Percentiles rank a stretch among this genome's conserved stretches.
phyloP scores from a whole-genome alignment of 2,329 filamentous ascomycete species.

The Monosporascus sp. region DNA sequence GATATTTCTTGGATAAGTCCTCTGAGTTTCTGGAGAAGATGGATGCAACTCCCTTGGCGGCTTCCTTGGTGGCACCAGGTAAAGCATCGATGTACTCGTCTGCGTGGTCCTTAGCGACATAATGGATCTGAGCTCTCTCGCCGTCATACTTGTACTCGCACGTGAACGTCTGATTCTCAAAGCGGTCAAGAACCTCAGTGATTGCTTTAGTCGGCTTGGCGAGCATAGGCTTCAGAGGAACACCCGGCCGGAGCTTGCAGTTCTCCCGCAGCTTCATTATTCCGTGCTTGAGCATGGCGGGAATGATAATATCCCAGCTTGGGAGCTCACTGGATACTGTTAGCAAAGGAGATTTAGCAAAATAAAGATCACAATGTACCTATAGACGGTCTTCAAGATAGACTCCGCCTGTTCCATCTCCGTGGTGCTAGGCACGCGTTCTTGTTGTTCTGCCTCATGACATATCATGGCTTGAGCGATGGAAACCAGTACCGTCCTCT shows the following conservation, averaged over 20 bases:
- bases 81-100: slow-evolving; percentile 62
- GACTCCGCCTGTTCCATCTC: slow-evolving; percentile 80
- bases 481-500: slow-evolving; percentile 85
- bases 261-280: slow-evolving; percentile 76
- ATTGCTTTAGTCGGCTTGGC: slow-evolving; percentile 98
- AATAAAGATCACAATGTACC: slow-evolving; percentile 39
- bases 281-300: slow-evolving; percentile 79
- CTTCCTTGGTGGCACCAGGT: slow-evolving; percentile 57
- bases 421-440: slow-evolving; percentile 64
- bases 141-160: slow-evolving; percentile 99
- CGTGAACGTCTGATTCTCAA: slow-evolving; percentile 91
- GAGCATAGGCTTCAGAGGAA: slow-evolving; percentile 96
- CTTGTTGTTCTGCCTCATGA: slow-evolving; percentile 71
- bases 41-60: slow-evolving; percentile 70
- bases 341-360: slow-evolving; percentile 20
- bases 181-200: slow-evolving; percentile 93
- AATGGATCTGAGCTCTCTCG: slow-evolving; percentile 97
- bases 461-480: slow-evolving; percentile 82
- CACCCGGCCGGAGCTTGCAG: slow-evolving; percentile 88
- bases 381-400: slow-evolving; percentile 85
- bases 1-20: slow-evolving; percentile 95
- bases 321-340: slow-evolving; percentile 70
- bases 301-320: slow-evolving; percentile 91
- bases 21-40: slow-evolving; percentile 98
- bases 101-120: slow-evolving; percentile 75